Conservation (phyloP, 2,329 filamentous ascomycete species). For the Emmonsiellopsis sp. region DNA sequence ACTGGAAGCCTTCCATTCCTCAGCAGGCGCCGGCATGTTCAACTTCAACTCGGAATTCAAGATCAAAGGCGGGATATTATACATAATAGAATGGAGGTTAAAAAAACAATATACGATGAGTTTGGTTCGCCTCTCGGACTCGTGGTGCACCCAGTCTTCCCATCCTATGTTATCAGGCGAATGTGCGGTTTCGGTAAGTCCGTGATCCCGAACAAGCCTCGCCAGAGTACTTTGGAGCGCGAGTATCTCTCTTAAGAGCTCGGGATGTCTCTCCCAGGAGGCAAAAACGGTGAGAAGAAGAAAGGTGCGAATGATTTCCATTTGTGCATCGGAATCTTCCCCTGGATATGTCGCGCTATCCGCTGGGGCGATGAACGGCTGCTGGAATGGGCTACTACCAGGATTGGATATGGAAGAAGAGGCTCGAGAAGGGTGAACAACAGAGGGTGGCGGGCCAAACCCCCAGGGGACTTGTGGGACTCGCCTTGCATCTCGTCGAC, state of each 20-base stretch:
- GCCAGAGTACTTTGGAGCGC: conserved; percentile 48
- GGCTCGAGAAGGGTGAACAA: conserved; percentile 27
- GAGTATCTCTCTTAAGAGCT: conserved; percentile 47
- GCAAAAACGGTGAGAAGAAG: conserved; percentile 49
- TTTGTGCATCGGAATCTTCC: conserved; percentile 37
- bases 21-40: conserved; percentile 44
- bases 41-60: conserved; percentile 46
- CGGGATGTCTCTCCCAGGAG: conserved; percentile 50
- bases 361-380: conserved; percentile 22
- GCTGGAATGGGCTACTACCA: conserved; percentile 35
- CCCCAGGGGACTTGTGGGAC: conserved; percentile 33
- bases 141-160: conserved; percentile 45
- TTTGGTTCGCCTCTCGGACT: conserved; percentile 46
- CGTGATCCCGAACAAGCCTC: conserved; percentile 46
- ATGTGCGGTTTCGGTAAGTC: conserved; percentile 28
- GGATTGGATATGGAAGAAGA: conserved; percentile 34
- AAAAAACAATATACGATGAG: conserved; percentile 49
- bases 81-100: conserved; percentile 53
- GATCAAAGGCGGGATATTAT: conserved; percentile 51
- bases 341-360: conserved; percentile 25
- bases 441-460: conserved; percentile 26
- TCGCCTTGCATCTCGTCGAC: conserved; percentile 39
- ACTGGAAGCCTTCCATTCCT: conserved; percentile 46
- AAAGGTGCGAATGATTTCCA: conserved; percentile 43
- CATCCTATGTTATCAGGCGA: conserved; percentile 38